Conservation (phyloP, 2,329 filamentous ascomycete species). For the Aspergillus sp. region DNA sequence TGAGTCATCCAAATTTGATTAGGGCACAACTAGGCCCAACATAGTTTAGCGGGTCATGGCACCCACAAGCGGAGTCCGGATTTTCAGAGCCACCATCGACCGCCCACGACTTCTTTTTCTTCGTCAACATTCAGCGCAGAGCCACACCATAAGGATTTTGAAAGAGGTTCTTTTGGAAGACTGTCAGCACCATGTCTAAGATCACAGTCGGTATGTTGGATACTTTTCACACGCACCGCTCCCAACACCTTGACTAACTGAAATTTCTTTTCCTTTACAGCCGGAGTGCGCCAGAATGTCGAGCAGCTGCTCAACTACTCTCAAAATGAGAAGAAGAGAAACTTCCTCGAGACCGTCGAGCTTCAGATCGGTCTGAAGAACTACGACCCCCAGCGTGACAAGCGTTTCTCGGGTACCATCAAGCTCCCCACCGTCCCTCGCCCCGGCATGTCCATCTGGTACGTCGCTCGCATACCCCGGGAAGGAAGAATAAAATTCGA, state of each 20-base stretch:
- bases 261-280: conserved; percentile 40
- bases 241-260: background rate
- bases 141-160: conserved; percentile 71
- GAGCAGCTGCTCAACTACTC: conserved; percentile 94
- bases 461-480: conserved; percentile 30
- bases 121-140: conserved; percentile 46
- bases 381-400: conserved; percentile 99
- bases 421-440: conserved; percentile 88
- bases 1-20: conserved; percentile 12
- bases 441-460: conserved; percentile 86
- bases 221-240: background rate
- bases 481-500: background rate
- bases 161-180: conserved; percentile 74
- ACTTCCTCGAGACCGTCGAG: conserved; percentile 90
- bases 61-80: conserved; percentile 43
- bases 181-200: conserved; percentile 64
- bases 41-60: conserved; percentile 24
- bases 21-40: conserved; percentile 25
- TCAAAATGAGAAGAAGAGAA: conserved; percentile 92
- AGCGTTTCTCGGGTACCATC: conserved; percentile 99
- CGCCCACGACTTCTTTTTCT: conserved; percentile 22
- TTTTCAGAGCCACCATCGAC: conserved; percentile 26
- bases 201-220: conserved; percentile 55
- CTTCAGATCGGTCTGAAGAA: conserved; percentile 93
- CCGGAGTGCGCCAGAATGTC: conserved; percentile 95